phyloP scores from a whole-genome alignment of 495 filamentous ascomycete species.

The Schizothecium vesticola region DNA sequence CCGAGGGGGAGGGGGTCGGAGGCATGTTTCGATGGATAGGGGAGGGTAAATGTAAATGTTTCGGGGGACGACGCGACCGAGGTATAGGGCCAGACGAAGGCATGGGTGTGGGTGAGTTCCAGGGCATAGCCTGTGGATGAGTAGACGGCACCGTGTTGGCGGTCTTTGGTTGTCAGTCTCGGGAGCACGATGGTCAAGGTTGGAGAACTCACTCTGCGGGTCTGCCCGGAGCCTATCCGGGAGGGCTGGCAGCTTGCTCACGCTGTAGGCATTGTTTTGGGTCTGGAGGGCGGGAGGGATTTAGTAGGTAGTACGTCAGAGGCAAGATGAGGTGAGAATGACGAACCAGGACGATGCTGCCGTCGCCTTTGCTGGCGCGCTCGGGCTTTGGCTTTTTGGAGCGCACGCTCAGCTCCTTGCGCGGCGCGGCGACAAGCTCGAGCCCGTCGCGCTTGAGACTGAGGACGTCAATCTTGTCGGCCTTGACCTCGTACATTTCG shows the following conservation, averaged over 20 bases:
- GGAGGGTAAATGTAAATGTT: conserved; percentile 69
- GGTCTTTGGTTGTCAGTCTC: conserved; percentile 33
- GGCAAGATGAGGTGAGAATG: neutral
- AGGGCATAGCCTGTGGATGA: conserved; percentile 67
- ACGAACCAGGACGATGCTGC: conserved; percentile 60
- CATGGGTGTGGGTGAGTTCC: conserved; percentile 69
- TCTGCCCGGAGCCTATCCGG: conserved; percentile 66
- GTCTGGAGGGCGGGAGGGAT: conserved; percentile 50
- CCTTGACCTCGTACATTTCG: conserved; percentile 46
- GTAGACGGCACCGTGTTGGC: conserved; percentile 60
- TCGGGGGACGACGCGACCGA: conserved; percentile 58
- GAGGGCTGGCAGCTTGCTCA: conserved; percentile 75
- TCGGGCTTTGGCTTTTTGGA: conserved; percentile 55
- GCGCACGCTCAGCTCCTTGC: conserved; percentile 56
- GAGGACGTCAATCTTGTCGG: conserved; percentile 37
- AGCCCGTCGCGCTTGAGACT: conserved; percentile 41
- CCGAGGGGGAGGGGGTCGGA: conserved; percentile 71
- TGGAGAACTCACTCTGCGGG: conserved; percentile 47
- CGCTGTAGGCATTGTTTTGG: conserved; percentile 78
- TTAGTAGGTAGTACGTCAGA: conserved; percentile 14
- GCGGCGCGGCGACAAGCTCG: conserved; percentile 34
- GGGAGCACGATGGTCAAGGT: conserved; percentile 15
- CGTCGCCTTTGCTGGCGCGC: conserved; percentile 52
- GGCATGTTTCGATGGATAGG: conserved; percentile 58
- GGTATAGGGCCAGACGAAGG: conserved; percentile 84